Evolutionary conservation across 139 green algal genomes (phyloP), one percentile per base, ranked within the genome.

Genomic region (Tetradesmus lagerheimii): DNA sequence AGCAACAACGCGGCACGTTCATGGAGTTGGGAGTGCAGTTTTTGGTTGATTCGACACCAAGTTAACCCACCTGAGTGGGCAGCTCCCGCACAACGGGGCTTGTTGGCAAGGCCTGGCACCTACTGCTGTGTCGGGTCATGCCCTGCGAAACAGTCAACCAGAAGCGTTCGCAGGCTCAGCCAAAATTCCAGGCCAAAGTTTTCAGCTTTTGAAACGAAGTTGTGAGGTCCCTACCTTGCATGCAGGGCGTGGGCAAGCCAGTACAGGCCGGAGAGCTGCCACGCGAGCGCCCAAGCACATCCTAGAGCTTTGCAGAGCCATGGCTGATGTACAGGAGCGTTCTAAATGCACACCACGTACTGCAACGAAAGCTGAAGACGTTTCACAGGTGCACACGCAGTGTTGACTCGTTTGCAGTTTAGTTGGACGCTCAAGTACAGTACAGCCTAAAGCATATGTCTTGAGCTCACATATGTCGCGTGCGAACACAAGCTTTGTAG

Each of bases 21-120:
- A 71, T 18, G 20, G 31, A n/a, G 4, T 31, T 71, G 23, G 3
- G 2, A n/a, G 20, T 8, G 57, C 57, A n/a, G 57, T 2, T 14
- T 14, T 2, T 25, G 16, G 25, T 27, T 11, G 50, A 2, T 14
- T 25, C 14, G 15, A 6, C 12, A 31, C 23, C 12, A 9, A 31
- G 6, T 31, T 31, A 9, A 71, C 57, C 4, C 25, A 71, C 57
- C 57, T 80, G 37, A 12, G 83, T 88, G 27, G 83, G 83, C 71
- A 88, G 83, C 83, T 88, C 83, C 29, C 83, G 83, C 62, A 88
- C 83, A 16, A 88, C 25, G 38, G 62, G 83, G 31, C 57, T 77
- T n/a, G 57, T 80, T 1, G 83, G 83, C 62, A 88, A 8, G 9
- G 83, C 83, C 8, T 38, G 62, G 64, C 83, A 80, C 64, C 71